phyloP scores from a whole-genome alignment of 2,329 filamentous ascomycete genomes.

The Aphanoascus verrucosus region DNA sequence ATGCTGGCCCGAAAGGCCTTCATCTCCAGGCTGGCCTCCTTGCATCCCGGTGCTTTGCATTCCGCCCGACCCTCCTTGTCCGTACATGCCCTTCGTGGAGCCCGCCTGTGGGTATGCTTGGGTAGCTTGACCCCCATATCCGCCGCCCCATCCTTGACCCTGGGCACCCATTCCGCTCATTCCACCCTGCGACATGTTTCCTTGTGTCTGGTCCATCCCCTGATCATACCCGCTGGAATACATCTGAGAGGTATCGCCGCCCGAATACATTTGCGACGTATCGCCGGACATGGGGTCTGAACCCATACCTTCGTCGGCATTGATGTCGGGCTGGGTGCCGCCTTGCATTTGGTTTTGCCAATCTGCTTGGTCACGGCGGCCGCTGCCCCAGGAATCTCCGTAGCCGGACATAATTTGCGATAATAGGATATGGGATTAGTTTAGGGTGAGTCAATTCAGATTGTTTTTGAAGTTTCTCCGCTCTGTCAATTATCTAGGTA shows the following conservation, averaged over 20 bases:
- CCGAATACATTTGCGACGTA: conserved; percentile 3
- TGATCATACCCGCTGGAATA: conserved; percentile 6
- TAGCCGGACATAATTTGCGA: conserved; percentile 12
- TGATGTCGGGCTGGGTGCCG: conserved; percentile 8
- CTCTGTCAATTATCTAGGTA: too few relatives aligned
- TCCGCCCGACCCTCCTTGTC: not conserved
- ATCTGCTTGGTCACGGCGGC: conserved; percentile 9
- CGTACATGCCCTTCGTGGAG: not conserved
- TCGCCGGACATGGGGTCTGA: not conserved
- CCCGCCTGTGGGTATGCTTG: conserved; percentile 9
- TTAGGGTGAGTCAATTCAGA: too few relatives aligned
- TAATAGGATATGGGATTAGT: too few relatives aligned
- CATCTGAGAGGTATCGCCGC: not conserved
- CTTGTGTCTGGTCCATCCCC: not conserved
- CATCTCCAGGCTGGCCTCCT: conserved; percentile 6
- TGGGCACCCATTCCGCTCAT: not conserved
- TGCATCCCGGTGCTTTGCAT: not conserved
- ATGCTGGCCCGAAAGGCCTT: not conserved
- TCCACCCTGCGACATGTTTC: not conserved
- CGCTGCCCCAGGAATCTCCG: conserved; percentile 9
- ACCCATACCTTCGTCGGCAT: conserved; percentile 9
- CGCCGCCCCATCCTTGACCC: conserved; percentile 1
- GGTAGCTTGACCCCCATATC: conserved; percentile 1
- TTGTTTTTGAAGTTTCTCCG: too few relatives aligned
- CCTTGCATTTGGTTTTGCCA: conserved; percentile 8